A percentile compares a stretch with the other conserved stretches of the same genome.
These are phyloP conservation scores for Claviceps sp. DNA, from an alignment of 2,329 filamentous ascomycete genomes.

Conservation along the genomic window DNA sequence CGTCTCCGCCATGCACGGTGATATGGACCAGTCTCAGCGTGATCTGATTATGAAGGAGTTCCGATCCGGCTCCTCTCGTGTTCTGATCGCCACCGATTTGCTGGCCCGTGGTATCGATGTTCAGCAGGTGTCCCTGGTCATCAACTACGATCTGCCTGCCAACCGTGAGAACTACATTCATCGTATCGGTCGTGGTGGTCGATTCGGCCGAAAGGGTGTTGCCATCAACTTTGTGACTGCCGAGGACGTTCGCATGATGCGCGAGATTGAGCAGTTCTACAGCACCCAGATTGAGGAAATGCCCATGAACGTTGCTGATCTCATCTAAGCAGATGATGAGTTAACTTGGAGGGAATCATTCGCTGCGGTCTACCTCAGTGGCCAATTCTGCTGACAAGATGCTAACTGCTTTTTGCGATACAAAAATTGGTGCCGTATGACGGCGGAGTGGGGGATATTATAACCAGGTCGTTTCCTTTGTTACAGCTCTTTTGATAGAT, in stretches of 20 bases:
- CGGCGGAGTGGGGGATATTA: conserved; percentile 10
- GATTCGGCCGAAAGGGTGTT: conserved; percentile 99
- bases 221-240: conserved; percentile 99
- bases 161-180: conserved; percentile 99
- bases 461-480: conserved; percentile 19
- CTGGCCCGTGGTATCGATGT: conserved; percentile 99
- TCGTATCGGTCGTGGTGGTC: conserved; percentile 97
- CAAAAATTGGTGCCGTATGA: background rate
- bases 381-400: too few relatives aligned
- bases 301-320: conserved; percentile 84
- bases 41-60: conserved; percentile 99
- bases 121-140: conserved; percentile 97
- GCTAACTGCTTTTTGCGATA: too few relatives aligned
- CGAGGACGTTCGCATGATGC: conserved; percentile 99
- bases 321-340: conserved; percentile 42
- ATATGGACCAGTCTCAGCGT: conserved; percentile 97
- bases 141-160: conserved; percentile 98
- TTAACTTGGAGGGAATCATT: background rate
- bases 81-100: conserved; percentile 94
- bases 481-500: conserved; percentile 25
- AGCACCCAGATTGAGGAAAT: conserved; percentile 99
- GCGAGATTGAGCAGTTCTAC: conserved; percentile 99
- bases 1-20: conserved; percentile 98
- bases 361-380: too few relatives aligned
- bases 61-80: conserved; percentile 95